Conservation (phyloP, 805 yeast species). For the Myxozyma nipponensis region DNA sequence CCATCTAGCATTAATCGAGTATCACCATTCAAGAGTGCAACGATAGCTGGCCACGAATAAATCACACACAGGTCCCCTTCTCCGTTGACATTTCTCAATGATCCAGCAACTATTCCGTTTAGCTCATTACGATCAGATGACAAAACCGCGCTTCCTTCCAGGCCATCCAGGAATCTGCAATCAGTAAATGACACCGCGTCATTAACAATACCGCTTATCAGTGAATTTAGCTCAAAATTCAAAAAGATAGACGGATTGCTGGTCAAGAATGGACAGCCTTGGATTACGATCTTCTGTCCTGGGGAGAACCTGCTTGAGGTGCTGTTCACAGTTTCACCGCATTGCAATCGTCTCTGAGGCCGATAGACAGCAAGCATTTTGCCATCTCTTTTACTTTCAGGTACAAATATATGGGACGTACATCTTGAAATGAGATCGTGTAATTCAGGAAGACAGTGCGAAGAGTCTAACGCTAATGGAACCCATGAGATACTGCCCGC, state of each 20-base stretch:
- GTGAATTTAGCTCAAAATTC: slow-evolving; percentile 5
- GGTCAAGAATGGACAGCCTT: slow-evolving; percentile 14
- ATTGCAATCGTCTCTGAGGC: slow-evolving; percentile 1
- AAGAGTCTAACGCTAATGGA: not conserved
- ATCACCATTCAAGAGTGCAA: not conserved
- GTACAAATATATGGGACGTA: too few relatives aligned
- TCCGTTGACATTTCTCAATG: slow-evolving; percentile 6
- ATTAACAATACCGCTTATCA: slow-evolving; percentile 3
- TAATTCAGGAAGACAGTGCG: not conserved
- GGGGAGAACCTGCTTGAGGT: not conserved
- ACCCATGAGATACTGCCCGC: slow-evolving; percentile 7
- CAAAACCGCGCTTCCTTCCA: slow-evolving; percentile 14
- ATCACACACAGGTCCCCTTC: slow-evolving; percentile 17
- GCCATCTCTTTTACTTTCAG: slow-evolving; percentile 3
- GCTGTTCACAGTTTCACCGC: not conserved
- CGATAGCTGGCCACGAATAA: slow-evolving; percentile 5
- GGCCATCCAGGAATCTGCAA: slow-evolving; percentile 11
- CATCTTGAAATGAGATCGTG: too few relatives aligned
- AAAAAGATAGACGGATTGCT: slow-evolving; percentile 12
- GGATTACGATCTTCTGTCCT: slow-evolving; percentile 3
- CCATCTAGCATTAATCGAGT: not conserved
- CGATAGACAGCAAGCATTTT: slow-evolving; percentile 3
- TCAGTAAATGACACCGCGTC: slow-evolving; percentile 5
- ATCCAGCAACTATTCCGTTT: slow-evolving; percentile 13
- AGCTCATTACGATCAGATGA: not conserved